Conservation (phyloP, 371 early-diverging fungal genomes). For the Mortierella polycephala region DNA sequence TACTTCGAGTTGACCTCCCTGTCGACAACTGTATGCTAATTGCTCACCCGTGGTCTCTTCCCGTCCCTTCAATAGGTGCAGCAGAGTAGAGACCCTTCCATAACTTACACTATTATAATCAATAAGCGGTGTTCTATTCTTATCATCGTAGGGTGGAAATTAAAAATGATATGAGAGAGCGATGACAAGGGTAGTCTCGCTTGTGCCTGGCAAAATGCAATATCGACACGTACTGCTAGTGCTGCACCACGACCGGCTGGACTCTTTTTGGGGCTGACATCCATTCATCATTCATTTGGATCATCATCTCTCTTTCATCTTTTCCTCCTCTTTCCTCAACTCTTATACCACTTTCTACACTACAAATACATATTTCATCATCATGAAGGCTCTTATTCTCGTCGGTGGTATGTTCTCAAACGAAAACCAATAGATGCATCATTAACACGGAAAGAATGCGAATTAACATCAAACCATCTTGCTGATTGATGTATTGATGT, state of each 20-base stretch:
- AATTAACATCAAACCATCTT: neutral
- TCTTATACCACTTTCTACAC: neutral
- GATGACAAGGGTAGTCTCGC: too few relatives aligned
- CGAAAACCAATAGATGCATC: neutral
- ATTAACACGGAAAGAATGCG: neutral
- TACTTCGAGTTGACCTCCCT: too few relatives aligned
- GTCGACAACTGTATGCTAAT: too few relatives aligned
- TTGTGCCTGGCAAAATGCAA: too few relatives aligned
- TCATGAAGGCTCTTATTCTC: slow-evolving; percentile 98
- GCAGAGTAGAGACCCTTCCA: too few relatives aligned
- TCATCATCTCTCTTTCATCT: neutral
- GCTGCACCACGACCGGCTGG: neutral
- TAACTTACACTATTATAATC: too few relatives aligned
- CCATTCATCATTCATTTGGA: neutral
- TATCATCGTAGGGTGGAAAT: too few relatives aligned
- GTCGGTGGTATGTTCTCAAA: slow-evolving; percentile 87
- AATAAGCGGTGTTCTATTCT: too few relatives aligned
- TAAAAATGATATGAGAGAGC: too few relatives aligned
- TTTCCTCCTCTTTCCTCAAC: neutral
- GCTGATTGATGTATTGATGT: slow-evolving; percentile 1
- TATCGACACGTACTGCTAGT: neutral
- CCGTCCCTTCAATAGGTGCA: too few relatives aligned
- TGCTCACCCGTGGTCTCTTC: too few relatives aligned
- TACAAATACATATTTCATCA: slow-evolving; percentile 10
- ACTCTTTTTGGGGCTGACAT: neutral